These are phyloP conservation scores for Bacidia rubella DNA, from an alignment of 495 filamentous ascomycete genomes.

Conservation along the genomic window DNA sequence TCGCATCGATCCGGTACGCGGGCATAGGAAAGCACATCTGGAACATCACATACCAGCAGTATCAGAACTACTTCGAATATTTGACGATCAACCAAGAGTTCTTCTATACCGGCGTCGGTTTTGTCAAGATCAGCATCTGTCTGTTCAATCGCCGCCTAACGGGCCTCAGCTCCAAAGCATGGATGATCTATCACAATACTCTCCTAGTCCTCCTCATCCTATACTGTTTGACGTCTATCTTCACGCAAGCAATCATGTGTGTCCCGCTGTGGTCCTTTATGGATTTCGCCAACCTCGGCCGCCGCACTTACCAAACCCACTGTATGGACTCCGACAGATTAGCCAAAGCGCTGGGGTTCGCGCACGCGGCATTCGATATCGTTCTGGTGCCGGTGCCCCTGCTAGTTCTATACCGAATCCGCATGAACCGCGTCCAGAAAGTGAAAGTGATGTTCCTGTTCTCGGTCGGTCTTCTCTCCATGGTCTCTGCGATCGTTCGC, in stretches of 20 bases:
- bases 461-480: too few species aligned
- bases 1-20: neutral
- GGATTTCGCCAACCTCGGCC: too few species aligned
- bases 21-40: neutral
- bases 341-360: constrained; percentile 5
- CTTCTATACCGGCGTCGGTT: constrained; percentile 14
- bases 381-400: neutral
- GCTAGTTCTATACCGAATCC: neutral
- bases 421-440: neutral
- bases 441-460: neutral
- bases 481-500: too few species aligned
- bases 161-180: constrained; percentile 9
- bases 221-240: constrained; percentile 10
- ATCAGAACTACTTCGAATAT: neutral
- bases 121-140: constrained; percentile 16
- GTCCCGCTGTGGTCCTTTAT: too few species aligned
- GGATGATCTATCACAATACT: constrained; percentile 12
- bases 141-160: constrained; percentile 18
- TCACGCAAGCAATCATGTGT: too few species aligned
- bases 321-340: too few species aligned
- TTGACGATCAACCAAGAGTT: neutral
- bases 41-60: neutral
- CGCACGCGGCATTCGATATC: neutral
- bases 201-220: constrained; percentile 9
- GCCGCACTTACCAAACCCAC: too few species aligned